These are phyloP conservation scores for Aspergillus terreus DNA, from an alignment of 2,329 filamentous ascomycete genomes.

Conservation along the genomic window DNA sequence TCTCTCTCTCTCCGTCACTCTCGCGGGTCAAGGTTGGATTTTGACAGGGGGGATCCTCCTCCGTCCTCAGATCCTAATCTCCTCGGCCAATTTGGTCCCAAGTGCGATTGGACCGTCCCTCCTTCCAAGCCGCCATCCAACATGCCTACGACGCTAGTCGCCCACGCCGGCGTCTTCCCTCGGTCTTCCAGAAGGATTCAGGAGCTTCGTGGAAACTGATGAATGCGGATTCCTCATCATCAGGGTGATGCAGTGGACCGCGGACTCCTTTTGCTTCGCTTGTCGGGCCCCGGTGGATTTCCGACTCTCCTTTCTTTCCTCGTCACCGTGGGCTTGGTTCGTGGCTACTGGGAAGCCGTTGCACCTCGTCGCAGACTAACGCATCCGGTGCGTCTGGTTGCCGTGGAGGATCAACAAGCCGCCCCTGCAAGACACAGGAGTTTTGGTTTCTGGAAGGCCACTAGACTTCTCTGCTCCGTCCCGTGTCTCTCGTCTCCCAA, in stretches of 20 bases:
- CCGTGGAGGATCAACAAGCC: constrained; percentile 15
- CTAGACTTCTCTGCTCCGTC: neutral
- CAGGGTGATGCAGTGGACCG: neutral
- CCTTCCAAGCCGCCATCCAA: constrained; percentile 3
- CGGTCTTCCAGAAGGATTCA: constrained; percentile 21
- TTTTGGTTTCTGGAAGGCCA: constrained; percentile 13
- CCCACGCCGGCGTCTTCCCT: constrained; percentile 12
- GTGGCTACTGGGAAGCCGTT: constrained; percentile 1
- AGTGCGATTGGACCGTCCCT: neutral
- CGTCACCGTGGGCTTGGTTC: neutral
- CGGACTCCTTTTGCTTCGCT: neutral
- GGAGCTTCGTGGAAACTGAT: constrained; percentile 8
- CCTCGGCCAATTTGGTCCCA: neutral
- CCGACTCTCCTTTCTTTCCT: neutral
- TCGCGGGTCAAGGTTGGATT: too few species aligned
- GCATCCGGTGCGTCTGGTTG: constrained; percentile 2
- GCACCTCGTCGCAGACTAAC: constrained; percentile 4
- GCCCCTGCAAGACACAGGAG: neutral
- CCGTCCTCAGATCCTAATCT: too few species aligned
- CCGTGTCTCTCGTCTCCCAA: neutral
- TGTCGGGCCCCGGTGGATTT: neutral
- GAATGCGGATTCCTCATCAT: constrained; percentile 7
- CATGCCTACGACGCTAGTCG: constrained; percentile 6
- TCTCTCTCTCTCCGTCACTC: too few species aligned
- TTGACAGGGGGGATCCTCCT: too few species aligned